Evolutionary conservation across 176 grass and related monocot species (phyloP), one percentile per base, ranked within the genome.

Genomic region (Hsuehochloa calcarea): DNA sequence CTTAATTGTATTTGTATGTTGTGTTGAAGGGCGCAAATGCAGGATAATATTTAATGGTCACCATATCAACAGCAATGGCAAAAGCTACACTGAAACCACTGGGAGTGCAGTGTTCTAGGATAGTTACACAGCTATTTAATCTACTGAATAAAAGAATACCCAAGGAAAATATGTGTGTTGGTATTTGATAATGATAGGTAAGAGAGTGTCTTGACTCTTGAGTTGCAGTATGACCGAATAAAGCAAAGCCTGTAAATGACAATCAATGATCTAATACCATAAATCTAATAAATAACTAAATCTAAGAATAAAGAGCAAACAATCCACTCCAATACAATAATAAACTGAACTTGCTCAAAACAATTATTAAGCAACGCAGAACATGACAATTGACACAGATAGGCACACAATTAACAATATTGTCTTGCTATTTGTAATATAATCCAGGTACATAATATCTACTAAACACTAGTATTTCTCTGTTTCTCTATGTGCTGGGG

Each of bases 231-330:
- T 40, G 23, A 73, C 25, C 6, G 29, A 62, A 72, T 46, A 38
- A 62, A 80, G 38, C 17, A 60, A 61, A 82, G 26, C 52, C 3
- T 43, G 54, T 45, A 74, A 8, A 46, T 67, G 50, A 8, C 22
- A 43, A 74, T 52, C 56, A 38, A 41, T 23, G 43, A 65, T 46
- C 6, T 65, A 11, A 68, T 19, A 80, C 35, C 22, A 86, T 26
- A 45, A 70, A 75, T 16, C 56, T 61, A 86, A 27, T 37, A 59
- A 85, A 62, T 71, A 55, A 12, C 64, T 52, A 73, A 64, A 72
- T 45, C 1, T 14, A 73, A 62, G 11, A n/a, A 72, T 72, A 63
- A 34, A 83, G 16, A 31, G 54, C 16, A 64, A 59, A 35, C 19
- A 15, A 51, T 61, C 56, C 56, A 50, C 25, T 22, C 1, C 52